These are phyloP conservation scores for Pisolithus sp. DNA, from an alignment of 768 basidiomycete species.

Conservation along the genomic window DNA sequence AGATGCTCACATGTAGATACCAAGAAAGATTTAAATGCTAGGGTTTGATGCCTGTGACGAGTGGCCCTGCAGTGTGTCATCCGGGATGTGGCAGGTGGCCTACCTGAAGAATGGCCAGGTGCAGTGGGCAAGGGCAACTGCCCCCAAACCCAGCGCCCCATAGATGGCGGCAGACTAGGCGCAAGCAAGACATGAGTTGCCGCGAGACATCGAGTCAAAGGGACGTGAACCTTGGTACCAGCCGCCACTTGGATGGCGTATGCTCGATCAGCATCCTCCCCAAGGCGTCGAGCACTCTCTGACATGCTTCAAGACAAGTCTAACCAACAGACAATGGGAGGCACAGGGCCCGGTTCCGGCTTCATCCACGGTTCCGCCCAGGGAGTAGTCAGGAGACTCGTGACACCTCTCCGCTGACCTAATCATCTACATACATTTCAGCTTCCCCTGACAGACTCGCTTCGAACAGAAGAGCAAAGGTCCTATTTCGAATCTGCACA, in stretches of 20 bases:
- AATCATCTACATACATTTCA: too few species aligned
- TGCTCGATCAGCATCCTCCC: constrained; percentile 49
- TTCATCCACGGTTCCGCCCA: too few species aligned
- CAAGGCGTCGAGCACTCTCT: constrained; percentile 36
- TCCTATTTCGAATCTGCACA: too few species aligned
- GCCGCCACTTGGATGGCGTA: constrained; percentile 54
- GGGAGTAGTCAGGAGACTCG: too few species aligned
- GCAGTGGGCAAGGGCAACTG: constrained; percentile 57
- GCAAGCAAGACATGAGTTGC: not conserved
- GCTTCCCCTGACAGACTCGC: too few species aligned
- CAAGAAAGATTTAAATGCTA: constrained; percentile 76
- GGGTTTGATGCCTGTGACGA: constrained; percentile 59
- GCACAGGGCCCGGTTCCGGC: too few species aligned
- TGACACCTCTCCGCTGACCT: too few species aligned
- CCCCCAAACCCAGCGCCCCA: constrained; percentile 51
- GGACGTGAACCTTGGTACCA: constrained; percentile 40
- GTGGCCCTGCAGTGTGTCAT: not conserved
- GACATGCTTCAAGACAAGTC: constrained; percentile 15
- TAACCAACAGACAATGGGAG: too few species aligned
- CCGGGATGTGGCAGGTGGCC: constrained; percentile 11
- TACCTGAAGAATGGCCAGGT: constrained; percentile 72
- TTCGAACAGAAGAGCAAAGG: too few species aligned
- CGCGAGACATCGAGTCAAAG: not conserved
- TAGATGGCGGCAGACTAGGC: constrained; percentile 48
- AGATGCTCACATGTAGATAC: constrained; percentile 57